A percentile compares a stretch with the other conserved stretches of the same genome.
Conservation (phyloP, 371 early-diverging fungal species). For the Sporodiniella umbellata region DNA sequence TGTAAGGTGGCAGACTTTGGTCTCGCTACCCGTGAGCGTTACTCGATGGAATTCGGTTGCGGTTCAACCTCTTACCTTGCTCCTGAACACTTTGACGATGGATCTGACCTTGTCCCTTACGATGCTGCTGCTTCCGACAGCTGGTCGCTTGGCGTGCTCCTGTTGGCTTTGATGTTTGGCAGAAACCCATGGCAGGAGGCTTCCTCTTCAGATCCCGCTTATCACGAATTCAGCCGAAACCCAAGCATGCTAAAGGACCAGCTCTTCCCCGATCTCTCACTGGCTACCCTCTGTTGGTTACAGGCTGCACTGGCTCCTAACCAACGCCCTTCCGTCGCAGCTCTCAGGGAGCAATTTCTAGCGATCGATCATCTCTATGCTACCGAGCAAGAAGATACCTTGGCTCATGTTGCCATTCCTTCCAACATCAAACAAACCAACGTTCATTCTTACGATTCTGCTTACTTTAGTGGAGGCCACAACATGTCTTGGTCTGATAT, state of each 20-base stretch:
- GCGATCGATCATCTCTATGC: conserved; percentile 22
- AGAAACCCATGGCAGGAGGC: conserved; percentile 82
- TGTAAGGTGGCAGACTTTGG: conserved; percentile 88
- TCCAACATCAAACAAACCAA: conserved; percentile 20
- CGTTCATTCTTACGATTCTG: conserved; percentile 39
- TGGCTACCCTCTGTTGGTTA: conserved; percentile 33
- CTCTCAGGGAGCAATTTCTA: conserved; percentile 29
- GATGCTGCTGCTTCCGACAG: conserved; percentile 67
- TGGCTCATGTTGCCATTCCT: conserved; percentile 28
- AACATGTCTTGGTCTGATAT: conserved; percentile 43
- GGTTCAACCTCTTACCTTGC: conserved; percentile 72
- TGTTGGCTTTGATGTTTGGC: conserved; percentile 72
- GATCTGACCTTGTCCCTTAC: conserved; percentile 38
- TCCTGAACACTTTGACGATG: conserved; percentile 59
- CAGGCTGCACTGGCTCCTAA: conserved; percentile 23
- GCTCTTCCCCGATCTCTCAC: conserved; percentile 49
- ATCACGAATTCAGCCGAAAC: conserved; percentile 51
- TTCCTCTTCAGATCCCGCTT: conserved; percentile 47
- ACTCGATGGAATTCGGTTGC: conserved; percentile 73
- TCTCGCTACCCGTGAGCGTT: conserved; percentile 72
- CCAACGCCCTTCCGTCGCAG: conserved; percentile 26
- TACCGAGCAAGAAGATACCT: conserved; percentile 29
- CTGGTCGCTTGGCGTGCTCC: conserved; percentile 77
- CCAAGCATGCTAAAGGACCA: conserved; percentile 46
- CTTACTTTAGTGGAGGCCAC: conserved; percentile 34